These are phyloP conservation scores for Naganishia kalamii DNA, from an alignment of 768 basidiomycete genomes.

Conservation along the genomic window DNA sequence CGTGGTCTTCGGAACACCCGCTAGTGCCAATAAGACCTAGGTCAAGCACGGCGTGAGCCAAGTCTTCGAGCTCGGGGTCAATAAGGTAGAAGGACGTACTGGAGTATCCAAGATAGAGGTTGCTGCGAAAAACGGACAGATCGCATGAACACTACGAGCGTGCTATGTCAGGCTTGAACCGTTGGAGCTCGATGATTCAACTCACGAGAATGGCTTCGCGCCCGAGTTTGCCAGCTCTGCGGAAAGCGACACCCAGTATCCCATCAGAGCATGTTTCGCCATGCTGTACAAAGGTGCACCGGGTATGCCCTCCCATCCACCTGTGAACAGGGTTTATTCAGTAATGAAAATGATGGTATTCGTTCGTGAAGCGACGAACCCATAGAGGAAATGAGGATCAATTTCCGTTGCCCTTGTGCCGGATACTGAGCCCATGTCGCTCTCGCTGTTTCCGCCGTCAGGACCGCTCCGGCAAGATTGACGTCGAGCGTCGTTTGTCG, in stretches of 20 bases:
- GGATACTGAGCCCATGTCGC: not conserved
- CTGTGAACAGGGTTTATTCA: not conserved
- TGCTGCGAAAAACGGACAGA: conserved; percentile 26
- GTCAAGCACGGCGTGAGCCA: not conserved
- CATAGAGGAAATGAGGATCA: conserved; percentile 20
- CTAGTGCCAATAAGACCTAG: conserved; percentile 7
- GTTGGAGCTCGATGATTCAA: not conserved
- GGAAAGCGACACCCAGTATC: conserved; percentile 17
- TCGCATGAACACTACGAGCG: conserved; percentile 7
- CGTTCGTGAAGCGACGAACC: not conserved
- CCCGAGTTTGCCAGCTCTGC: not conserved
- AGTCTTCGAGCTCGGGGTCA: not conserved
- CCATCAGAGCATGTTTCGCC: conserved; percentile 22
- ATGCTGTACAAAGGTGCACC: conserved; percentile 11
- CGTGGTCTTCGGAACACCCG: conserved; percentile 11
- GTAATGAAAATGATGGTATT: not conserved
- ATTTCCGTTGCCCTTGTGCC: not conserved
- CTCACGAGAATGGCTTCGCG: conserved; percentile 12
- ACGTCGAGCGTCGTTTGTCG: conserved; percentile 14
- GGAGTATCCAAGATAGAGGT: conserved; percentile 11
- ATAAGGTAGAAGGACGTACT: not conserved
- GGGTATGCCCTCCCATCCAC: conserved; percentile 20
- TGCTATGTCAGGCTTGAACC: not conserved
- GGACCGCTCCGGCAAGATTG: conserved; percentile 19
- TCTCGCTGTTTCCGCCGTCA: conserved; percentile 14